Evolutionary conservation across 345 rosid species (phyloP), one percentile per base, ranked within the genome.

Genomic region (Orychophragmus violaceus): DNA sequence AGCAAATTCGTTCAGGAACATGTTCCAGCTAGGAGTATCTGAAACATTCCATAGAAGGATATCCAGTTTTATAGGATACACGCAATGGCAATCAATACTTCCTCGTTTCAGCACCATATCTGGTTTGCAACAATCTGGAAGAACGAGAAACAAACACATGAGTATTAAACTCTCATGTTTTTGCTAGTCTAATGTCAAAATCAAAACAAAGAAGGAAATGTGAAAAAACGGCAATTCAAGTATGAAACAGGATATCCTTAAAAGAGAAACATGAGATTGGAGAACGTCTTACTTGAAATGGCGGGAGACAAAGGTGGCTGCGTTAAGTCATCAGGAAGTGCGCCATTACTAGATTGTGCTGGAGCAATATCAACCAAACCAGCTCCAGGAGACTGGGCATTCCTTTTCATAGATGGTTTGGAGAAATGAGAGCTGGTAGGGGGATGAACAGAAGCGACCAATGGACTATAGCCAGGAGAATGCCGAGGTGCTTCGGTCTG

Each of bases 51-150:
- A 60, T 46, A 94, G 99, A 68, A 87, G 82, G 79, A 94, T 92
- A 65, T 90, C 99, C 56, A 94, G 84, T 85, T 88, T 90, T 76
- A 94, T 87, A n/a, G 99, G 99, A 82, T 94, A 90, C 45, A 85
- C 99, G 44, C 99, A 94, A 70, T 88, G 88, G 69, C 99, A 90
- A 71, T 78, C 88, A 68, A 60, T 80, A 75, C 78, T 81, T 64
- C 82, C 87, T 66, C 83, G 83, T 82, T 83, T 94, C 85, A 79
- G 79, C 76, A 94, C 94, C 78, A 74, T 81, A 67, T 84, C 74
- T 21, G 79, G 84, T 77, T 83, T 84, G 84, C 99, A 94, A 76
- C 99, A 94, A 78, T 80, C 97, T 94, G 81, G 28, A 56, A 69
- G 14, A 73, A 63, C 3, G 25, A 55, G 41, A 74, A 62, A 63